A percentile compares a stretch with the other conserved stretches of the same genome.
These are phyloP conservation scores for Entomophthora muscae DNA, from an alignment of 371 early-diverging fungal genomes.

Conservation along the genomic window DNA sequence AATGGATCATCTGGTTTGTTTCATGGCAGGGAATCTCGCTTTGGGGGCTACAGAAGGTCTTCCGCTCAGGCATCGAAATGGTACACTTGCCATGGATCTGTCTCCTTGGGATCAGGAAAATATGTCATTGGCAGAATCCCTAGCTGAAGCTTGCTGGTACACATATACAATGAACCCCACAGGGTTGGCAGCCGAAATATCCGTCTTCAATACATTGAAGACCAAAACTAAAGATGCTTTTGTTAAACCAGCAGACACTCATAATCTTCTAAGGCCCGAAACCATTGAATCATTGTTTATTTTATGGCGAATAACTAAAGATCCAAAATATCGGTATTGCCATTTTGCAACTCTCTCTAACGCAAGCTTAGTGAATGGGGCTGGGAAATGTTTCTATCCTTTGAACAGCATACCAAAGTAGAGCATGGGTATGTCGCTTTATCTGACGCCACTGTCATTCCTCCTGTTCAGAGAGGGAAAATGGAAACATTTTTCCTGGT, in stretches of 20 bases:
- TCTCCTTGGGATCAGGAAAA: slow-evolving; percentile 5
- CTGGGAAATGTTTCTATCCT: slow-evolving; percentile 66
- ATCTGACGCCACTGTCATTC: slow-evolving; percentile 40
- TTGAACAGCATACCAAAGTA: slow-evolving; percentile 58
- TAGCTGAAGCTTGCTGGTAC: slow-evolving; percentile 59
- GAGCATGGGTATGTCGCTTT: slow-evolving; percentile 61
- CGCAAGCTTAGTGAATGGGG: slow-evolving; percentile 55
- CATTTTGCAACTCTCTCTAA: background rate
- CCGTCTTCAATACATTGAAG: slow-evolving; percentile 16
- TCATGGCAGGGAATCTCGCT: slow-evolving; percentile 70
- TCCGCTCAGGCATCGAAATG: background rate
- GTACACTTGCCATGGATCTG: background rate
- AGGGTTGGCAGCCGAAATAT: slow-evolving; percentile 71
- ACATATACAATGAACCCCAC: slow-evolving; percentile 64
- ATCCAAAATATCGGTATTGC: slow-evolving; percentile 42
- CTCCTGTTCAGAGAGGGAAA: slow-evolving; percentile 33
- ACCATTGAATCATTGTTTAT: slow-evolving; percentile 76
- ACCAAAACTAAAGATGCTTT: slow-evolving; percentile 30
- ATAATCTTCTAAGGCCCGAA: slow-evolving; percentile 69
- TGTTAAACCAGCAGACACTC: slow-evolving; percentile 35
- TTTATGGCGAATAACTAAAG: slow-evolving; percentile 65
- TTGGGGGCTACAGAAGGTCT: slow-evolving; percentile 48
- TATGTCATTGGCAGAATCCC: slow-evolving; percentile 40
- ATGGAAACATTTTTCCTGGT: slow-evolving; percentile 63
- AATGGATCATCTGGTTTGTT: slow-evolving; percentile 91